Evolutionary conservation across 2,329 filamentous ascomycete genomes (phyloP).

Genomic region (Penicillium oxalicum): DNA sequence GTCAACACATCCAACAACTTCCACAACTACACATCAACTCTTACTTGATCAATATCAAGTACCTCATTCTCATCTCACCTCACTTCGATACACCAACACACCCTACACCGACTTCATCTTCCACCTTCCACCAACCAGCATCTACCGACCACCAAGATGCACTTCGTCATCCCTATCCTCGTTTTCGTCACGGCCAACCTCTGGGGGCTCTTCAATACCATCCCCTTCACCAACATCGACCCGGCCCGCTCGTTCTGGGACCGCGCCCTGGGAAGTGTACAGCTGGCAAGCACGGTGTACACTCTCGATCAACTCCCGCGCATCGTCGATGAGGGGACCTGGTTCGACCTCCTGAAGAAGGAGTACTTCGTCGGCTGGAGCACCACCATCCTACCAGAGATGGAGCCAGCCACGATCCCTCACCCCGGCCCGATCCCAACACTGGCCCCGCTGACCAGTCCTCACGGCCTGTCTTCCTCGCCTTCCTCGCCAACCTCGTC

Average conservation of each 20-base stretch:
- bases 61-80: too few species aligned
- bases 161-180: constrained; percentile 11
- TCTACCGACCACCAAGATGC: constrained; percentile 11
- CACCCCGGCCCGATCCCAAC: background rate
- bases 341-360: background rate
- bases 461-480: background rate
- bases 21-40: too few species aligned
- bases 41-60: too few species aligned
- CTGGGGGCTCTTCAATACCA: constrained; percentile 15
- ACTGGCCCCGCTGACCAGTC: background rate
- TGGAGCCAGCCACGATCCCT: background rate
- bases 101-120: background rate
- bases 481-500: background rate
- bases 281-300: constrained; percentile 16
- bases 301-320: constrained; percentile 1
- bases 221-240: constrained; percentile 18
- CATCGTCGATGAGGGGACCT: background rate
- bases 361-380: background rate
- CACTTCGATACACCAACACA: too few species aligned
- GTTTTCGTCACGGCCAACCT: constrained; percentile 17
- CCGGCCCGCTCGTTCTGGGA: constrained; percentile 13
- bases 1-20: too few species aligned
- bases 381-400: background rate
- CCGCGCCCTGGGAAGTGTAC: constrained; percentile 15
- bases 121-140: background rate